These are phyloP conservation scores for Fusarium dlaminii DNA, from an alignment of 2,329 filamentous ascomycete species.

Conservation along the genomic window DNA sequence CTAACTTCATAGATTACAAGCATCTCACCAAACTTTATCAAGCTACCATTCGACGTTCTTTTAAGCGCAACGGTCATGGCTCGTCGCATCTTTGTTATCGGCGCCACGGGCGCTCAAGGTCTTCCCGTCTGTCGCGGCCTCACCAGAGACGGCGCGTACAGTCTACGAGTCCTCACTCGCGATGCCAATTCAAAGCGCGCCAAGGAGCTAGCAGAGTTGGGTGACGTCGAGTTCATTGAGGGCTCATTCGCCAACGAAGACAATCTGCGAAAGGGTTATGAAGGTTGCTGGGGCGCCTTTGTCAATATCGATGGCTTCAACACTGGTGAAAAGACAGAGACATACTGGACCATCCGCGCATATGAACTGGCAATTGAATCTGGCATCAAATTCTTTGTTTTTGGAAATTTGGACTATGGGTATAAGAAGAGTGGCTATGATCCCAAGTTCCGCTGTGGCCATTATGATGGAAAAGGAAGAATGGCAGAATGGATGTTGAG, in stretches of 20 bases:
- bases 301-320: slow-evolving; percentile 23
- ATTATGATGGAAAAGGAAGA: slow-evolving; percentile 60
- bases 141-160: background rate
- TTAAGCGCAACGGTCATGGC: background rate
- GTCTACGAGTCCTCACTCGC: slow-evolving; percentile 13
- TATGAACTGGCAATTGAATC: slow-evolving; percentile 19
- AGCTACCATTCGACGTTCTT: rapidly evolving
- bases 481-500: slow-evolving; percentile 56
- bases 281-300: slow-evolving; percentile 2
- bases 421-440: slow-evolving; percentile 59
- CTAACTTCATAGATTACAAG: rapidly evolving
- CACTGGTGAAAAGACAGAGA: slow-evolving; percentile 25
- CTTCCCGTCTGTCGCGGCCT: slow-evolving; percentile 10
- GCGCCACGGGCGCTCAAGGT: slow-evolving; percentile 19
- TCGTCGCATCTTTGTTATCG: slow-evolving; percentile 10
- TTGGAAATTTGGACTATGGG: slow-evolving; percentile 59
- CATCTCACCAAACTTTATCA: rapidly evolving
- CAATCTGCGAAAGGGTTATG: background rate
- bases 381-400: slow-evolving; percentile 53
- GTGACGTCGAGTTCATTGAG: background rate
- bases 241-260: slow-evolving; percentile 10
- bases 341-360: background rate
- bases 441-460: slow-evolving; percentile 56
- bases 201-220: background rate
- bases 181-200: background rate